Conservation (phyloP, 352 stramenopile genomes). For the Globisporangium abappressorium region DNA sequence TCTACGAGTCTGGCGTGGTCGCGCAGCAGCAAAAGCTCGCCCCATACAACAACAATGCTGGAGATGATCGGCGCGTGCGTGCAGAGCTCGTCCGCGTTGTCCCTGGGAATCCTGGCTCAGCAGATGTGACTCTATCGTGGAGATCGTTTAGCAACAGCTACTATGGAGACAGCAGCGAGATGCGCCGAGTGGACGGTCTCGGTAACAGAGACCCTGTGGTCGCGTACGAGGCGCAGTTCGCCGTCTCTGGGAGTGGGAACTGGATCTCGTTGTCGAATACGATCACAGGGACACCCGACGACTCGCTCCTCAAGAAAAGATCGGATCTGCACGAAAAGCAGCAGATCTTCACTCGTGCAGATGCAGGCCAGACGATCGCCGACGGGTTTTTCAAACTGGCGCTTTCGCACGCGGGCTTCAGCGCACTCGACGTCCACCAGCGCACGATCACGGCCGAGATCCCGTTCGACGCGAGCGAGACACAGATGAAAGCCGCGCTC, state of each 20-base stretch:
- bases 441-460: slow-evolving; percentile 54
- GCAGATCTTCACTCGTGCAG: slow-evolving; percentile 45
- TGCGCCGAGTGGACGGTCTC: slow-evolving; percentile 9
- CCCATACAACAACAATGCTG: background rate
- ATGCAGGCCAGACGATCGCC: slow-evolving; percentile 40
- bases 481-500: slow-evolving; percentile 61
- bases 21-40: background rate
- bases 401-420: slow-evolving; percentile 38
- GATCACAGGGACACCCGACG: slow-evolving; percentile 29
- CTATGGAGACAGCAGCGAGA: slow-evolving; percentile 10
- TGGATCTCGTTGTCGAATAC: slow-evolving; percentile 34
- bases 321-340: slow-evolving; percentile 42
- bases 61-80: slow-evolving; percentile 21
- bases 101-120: slow-evolving; percentile 40
- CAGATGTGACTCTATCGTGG: slow-evolving; percentile 41
- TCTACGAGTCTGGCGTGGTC: background rate
- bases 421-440: slow-evolving; percentile 35
- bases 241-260: slow-evolving; percentile 34
- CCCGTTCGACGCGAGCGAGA: slow-evolving; percentile 64
- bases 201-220: slow-evolving; percentile 30
- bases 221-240: slow-evolving; percentile 57
- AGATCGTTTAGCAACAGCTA: slow-evolving; percentile 34
- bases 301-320: background rate
- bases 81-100: slow-evolving; percentile 29
- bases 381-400: slow-evolving; percentile 57